Conservation (phyloP, 23 red algal species). For the Cyanidiococcus yangmingshanensis region DNA sequence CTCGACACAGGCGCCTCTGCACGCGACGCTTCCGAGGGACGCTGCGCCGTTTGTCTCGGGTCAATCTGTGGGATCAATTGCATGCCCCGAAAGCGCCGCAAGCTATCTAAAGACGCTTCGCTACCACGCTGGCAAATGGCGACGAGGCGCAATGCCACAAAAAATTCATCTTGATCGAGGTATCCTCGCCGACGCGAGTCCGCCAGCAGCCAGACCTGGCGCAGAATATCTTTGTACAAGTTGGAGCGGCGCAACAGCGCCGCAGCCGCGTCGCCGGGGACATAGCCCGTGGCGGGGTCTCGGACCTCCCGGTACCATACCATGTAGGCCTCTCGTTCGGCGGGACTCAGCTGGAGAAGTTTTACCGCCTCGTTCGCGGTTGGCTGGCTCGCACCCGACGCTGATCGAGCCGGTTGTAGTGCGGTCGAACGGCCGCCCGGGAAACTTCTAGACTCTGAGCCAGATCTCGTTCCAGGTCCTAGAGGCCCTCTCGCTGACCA, state of each 20-base stretch:
- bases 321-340: background rate
- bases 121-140: slow-evolving; percentile 82
- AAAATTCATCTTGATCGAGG: slow-evolving; percentile 71
- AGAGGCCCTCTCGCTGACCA: background rate
- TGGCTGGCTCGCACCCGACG: background rate
- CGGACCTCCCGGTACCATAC: slow-evolving; percentile 3
- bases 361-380: background rate
- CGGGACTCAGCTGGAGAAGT: slow-evolving; percentile 2
- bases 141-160: slow-evolving; percentile 80
- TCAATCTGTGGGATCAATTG: slow-evolving; percentile 69
- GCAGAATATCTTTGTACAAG: slow-evolving; percentile 19
- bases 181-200: slow-evolving; percentile 54
- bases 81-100: slow-evolving; percentile 81
- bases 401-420: slow-evolving; percentile 3
- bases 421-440: background rate
- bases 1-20: slow-evolving; percentile 2
- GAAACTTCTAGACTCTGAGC: background rate
- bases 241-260: slow-evolving; percentile 12
- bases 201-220: slow-evolving; percentile 75
- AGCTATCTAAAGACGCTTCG: slow-evolving; percentile 56
- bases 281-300: slow-evolving; percentile 2
- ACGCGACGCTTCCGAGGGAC: slow-evolving; percentile 17
- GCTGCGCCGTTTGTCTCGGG: background rate
- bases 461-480: background rate
- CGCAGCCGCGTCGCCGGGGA: slow-evolving; percentile 1